These are phyloP conservation scores for Saturnispora saitoi DNA, from an alignment of 805 yeast genomes.

Conservation along the genomic window DNA sequence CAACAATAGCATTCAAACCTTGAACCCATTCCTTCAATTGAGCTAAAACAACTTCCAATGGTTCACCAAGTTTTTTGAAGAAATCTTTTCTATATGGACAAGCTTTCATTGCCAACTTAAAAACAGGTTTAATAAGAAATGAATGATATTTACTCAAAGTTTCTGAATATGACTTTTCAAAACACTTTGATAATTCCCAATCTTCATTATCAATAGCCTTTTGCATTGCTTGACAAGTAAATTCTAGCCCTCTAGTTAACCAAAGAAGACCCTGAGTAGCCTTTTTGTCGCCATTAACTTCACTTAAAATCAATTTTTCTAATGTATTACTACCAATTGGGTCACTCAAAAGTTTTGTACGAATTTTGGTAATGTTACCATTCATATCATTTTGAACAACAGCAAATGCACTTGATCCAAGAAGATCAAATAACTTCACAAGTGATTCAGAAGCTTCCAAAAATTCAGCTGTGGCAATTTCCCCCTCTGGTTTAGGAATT, in stretches of 20 bases:
- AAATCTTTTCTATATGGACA: constrained; percentile 87
- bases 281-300: constrained; percentile 49
- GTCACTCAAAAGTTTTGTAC: constrained; percentile 53
- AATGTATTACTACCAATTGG: constrained; percentile 61
- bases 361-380: constrained; percentile 74
- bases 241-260: constrained; percentile 78
- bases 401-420: constrained; percentile 77
- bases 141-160: constrained; percentile 78
- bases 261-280: constrained; percentile 90
- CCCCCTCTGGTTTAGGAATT: constrained; percentile 54
- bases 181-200: constrained; percentile 63
- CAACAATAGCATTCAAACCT: constrained; percentile 68
- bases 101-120: constrained; percentile 91
- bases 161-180: constrained; percentile 76
- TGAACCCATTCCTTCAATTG: constrained; percentile 68
- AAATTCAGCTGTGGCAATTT: constrained; percentile 67
- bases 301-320: constrained; percentile 69
- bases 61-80: constrained; percentile 72
- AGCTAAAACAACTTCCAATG: constrained; percentile 53
- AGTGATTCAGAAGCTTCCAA: constrained; percentile 78
- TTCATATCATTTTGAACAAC: constrained; percentile 84
- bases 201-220: constrained; percentile 60
- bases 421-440: constrained; percentile 71
- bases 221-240: constrained; percentile 85
- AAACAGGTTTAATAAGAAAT: constrained; percentile 74